These are phyloP conservation scores for Pinus albicaulis DNA, from an alignment of 75 land plant genomes.

Conservation along the genomic window DNA sequence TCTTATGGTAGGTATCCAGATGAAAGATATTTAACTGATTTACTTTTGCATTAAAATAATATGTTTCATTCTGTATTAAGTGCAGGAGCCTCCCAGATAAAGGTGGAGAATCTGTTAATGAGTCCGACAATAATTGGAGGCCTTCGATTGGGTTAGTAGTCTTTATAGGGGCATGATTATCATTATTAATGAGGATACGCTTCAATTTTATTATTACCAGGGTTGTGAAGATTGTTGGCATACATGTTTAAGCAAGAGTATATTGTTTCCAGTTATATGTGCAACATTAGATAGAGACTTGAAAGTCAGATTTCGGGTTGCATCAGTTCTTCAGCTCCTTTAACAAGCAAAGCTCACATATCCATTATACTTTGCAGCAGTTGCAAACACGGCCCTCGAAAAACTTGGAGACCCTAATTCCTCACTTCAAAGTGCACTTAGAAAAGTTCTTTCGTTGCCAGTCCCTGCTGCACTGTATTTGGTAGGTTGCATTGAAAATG, in stretches of 20 bases:
- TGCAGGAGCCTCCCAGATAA: too few relatives aligned
- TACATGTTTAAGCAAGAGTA: conserved; percentile 19
- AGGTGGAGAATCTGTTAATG: too few relatives aligned
- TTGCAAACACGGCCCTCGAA: conserved; percentile 67
- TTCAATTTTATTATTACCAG: neutral
- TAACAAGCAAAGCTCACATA: conserved; percentile 51
- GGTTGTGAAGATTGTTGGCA: conserved; percentile 14
- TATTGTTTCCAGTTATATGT: conserved; percentile 51
- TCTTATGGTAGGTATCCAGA: neutral
- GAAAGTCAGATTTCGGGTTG: conserved; percentile 61
- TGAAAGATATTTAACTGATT: neutral
- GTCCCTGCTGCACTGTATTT: conserved; percentile 47
- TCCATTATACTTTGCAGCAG: conserved; percentile 42
- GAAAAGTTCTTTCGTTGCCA: conserved; percentile 46
- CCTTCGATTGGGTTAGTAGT: conserved; percentile 64
- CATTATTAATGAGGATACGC: conserved; percentile 10
- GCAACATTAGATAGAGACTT: conserved; percentile 78
- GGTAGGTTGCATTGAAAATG: conserved; percentile 12
- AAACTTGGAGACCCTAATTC: conserved; percentile 83
- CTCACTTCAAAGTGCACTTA: conserved; percentile 47
- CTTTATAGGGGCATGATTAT: conserved; percentile 22
- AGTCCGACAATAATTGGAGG: conserved; percentile 9
- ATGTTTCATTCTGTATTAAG: too few relatives aligned
- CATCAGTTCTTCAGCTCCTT: conserved; percentile 54
- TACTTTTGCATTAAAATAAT: too few relatives aligned